Evolutionary conservation across 1,284 basidiomycete species (phyloP), one percentile per base, ranked within the genome.

Genomic region (Schizophyllum amplum): DNA sequence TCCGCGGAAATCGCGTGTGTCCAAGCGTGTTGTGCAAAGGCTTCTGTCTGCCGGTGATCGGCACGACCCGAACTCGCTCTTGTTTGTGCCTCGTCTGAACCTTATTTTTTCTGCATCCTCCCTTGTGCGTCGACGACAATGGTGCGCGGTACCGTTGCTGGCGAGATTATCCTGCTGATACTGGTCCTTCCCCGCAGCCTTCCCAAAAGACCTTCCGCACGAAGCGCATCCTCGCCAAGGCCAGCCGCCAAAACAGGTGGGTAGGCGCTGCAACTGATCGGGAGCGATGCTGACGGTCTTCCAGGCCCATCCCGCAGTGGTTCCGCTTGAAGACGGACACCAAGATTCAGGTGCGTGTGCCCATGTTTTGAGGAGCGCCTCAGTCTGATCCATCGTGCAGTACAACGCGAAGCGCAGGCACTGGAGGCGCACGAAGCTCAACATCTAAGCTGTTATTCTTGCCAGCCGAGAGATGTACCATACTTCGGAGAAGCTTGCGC

Each of bases 151-250:
- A 5, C 27, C 27, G 27, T 13, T 33, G 27, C 27, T 13, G n/a
- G n/a, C 27, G 27, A 33, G 27, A 5, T 33, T 13, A 33, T 33
- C 27, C 6, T 33, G 5, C 6, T 33, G 5, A 13, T 6, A 6
- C 47, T 49, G 47, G n/a, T 66, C 23, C 15, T 22, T n/a, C 15
- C 51, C n/a, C 17, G 6, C 51, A 94, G 95, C 95, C 95, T 75
- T 98, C 94, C 72, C 92, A 98, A 86, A 98, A 98, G 81, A 85
- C 92, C 62, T 98, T 98, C 87, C 84, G 91, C 71, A 93, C 88
- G 70, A 97, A 99, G 84, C 87, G 89, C 73, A 95, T 88, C 72
- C 92, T 99, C 67, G 94, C 96, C 70, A 98, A 98, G 86, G 94
- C 94, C 62, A 75, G 82, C 61, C 86, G 92, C 71, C 94, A 96